phyloP scores from a whole-genome alignment of 2,329 filamentous ascomycete species.

The Microcyclospora tardicrescens region DNA sequence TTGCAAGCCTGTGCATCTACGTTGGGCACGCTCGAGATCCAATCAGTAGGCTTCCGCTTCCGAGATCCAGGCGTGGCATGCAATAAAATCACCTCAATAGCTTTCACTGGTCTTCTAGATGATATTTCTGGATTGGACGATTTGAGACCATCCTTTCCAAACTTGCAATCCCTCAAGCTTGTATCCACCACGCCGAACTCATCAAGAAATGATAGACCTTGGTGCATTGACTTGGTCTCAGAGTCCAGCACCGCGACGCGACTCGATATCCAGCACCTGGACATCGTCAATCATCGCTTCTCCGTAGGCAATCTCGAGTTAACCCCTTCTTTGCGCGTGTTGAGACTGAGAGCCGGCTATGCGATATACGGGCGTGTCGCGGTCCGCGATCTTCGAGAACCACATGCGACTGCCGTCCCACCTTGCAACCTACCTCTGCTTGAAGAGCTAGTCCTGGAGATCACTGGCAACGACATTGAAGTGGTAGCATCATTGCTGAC shows the following conservation, averaged over 20 bases:
- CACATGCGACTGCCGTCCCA: not conserved
- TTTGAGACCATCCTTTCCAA: slow-evolving; percentile 1
- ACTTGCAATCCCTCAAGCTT: slow-evolving; percentile 2
- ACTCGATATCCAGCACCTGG: not conserved
- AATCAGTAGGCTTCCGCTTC: not conserved
- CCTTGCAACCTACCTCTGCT: no score
- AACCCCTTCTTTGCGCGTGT: no score
- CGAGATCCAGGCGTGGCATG: not conserved
- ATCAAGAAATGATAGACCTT: not conserved
- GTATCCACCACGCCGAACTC: not conserved
- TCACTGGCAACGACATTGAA: no score
- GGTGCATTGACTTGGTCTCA: not conserved
- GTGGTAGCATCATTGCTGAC: no score
- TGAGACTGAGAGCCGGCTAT: no score
- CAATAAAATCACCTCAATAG: not conserved
- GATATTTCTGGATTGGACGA: not conserved
- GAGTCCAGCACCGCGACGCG: not conserved
- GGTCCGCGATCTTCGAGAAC: not conserved
- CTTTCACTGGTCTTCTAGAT: not conserved
- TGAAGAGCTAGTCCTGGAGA: no score
- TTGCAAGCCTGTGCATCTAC: not conserved
- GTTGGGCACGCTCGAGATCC: slow-evolving; percentile 1
- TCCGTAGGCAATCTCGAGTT: no score
- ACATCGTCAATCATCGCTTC: not conserved
- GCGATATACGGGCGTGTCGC: no score